Base-by-base conservation (phyloP, 2,329 filamentous ascomycete genomes). In the Pseudogymnoascus sp. region DNA sequence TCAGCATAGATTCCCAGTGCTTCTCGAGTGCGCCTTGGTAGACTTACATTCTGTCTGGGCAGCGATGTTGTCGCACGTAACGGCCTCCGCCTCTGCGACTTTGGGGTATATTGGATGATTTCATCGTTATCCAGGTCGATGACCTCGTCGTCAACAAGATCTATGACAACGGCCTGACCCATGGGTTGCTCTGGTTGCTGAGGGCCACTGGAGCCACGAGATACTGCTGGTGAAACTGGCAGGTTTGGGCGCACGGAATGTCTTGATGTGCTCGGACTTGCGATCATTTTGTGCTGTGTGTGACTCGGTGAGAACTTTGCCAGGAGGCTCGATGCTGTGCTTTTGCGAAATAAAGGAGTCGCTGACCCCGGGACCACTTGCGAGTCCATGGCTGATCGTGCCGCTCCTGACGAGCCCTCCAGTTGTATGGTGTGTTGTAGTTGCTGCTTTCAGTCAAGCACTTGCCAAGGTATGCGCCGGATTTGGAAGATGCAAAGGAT, bases 281-380 rank as follows among this genome's bases (percentile, higher is more conserved):
- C 48, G 48, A 55, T 69, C 63, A 68, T 70, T 62, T 72, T 72
- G 61, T 72, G 70, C 12, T 65, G 48, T 1, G 66, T 64, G n/a
- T 63, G 64, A 15, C 65, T 66, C 12, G 70, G 69, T 5, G 69
- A 62, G 40, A 70, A 71, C 45, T 69, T 66, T 2, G 68, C 65
- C 15, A 72, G 68, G 10, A 72, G 61, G 48, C 59, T 67, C 29
- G 68, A 70, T 18, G 68, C 67, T 15, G 66, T 65, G 31, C 62
- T 64, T 58, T 61, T 64, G 18, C 39, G 48, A 55, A 55, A 55
- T 33, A 55, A 33, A 55, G 48, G 29, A 33, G 48, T 55, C 29
- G 48, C 27, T 7, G 48, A 55, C 29, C 48, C 48, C 13, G n/a
- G 48, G 48, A 5, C 33, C 48, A 55, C 48, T 55, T 55, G 48